phyloP scores from a whole-genome alignment of 495 filamentous ascomycete species.

The Massariosphaeria phaeospora region DNA sequence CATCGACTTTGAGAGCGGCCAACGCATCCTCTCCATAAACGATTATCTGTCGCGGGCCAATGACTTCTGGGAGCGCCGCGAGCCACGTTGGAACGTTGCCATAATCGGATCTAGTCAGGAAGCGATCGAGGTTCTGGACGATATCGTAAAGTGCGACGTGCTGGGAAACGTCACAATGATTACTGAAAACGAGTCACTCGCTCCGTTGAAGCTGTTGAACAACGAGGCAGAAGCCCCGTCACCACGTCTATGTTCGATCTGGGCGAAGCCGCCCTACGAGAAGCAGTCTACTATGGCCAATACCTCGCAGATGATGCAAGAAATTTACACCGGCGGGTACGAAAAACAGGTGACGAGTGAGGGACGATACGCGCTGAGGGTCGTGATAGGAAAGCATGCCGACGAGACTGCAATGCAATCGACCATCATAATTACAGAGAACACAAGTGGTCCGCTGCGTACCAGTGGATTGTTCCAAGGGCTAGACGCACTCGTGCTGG shows the following conservation, averaged over 20 bases:
- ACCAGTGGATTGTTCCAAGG: conserved; percentile 14
- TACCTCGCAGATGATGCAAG: conserved; percentile 14
- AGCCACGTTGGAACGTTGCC: conserved; percentile 5
- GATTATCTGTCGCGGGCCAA: conserved; percentile 14
- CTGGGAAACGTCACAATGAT: conserved; percentile 23
- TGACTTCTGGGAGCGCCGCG: not conserved
- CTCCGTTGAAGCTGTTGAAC: conserved; percentile 5
- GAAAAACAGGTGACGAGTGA: conserved; percentile 25
- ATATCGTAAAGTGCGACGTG: conserved; percentile 9
- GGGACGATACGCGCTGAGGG: conserved; percentile 9
- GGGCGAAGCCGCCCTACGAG: conserved; percentile 13
- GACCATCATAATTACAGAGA: conserved; percentile 17
- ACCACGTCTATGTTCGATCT: conserved; percentile 21
- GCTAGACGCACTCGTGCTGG: conserved; percentile 18
- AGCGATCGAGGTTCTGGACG: conserved; percentile 20
- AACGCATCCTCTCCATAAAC: conserved; percentile 18
- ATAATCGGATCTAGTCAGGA: conserved; percentile 13
- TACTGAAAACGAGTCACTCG: conserved; percentile 16
- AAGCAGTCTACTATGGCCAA: not conserved
- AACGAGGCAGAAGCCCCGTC: not conserved
- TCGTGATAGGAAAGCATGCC: conserved; percentile 2
- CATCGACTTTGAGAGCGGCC: conserved; percentile 17
- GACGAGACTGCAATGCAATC: not conserved
- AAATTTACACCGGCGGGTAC: conserved; percentile 18
- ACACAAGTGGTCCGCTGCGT: not conserved